Evolutionary conservation across 441 rosid species (phyloP).

Genomic region (Syzygium malaccense): DNA sequence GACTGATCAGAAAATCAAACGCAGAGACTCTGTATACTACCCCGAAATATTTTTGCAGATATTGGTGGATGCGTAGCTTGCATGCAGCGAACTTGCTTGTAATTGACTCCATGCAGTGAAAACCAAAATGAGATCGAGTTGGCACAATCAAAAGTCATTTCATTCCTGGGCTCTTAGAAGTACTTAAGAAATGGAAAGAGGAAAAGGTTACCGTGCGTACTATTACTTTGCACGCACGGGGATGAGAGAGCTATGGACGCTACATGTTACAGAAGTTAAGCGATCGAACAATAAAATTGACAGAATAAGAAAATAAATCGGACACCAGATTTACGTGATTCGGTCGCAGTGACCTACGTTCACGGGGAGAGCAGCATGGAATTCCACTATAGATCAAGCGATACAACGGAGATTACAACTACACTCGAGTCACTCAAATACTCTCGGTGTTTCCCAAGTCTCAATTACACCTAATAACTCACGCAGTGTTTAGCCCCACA

Average conservation of each 20-base stretch:
- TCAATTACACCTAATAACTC: too few relatives aligned
- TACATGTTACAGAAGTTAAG: too few relatives aligned
- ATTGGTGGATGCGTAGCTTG: neutral
- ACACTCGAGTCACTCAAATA: too few relatives aligned
- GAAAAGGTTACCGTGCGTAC: neutral
- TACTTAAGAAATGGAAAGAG: neutral
- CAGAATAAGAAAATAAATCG: too few relatives aligned
- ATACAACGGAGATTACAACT: too few relatives aligned
- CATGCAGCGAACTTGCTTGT: neutral
- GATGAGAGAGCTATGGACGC: neutral
- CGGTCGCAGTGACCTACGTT: too few relatives aligned
- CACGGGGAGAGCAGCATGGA: too few relatives aligned
- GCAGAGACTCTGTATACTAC: neutral
- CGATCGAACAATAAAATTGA: too few relatives aligned
- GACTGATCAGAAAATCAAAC: neutral
- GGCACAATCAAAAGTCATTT: neutral
- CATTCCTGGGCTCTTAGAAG: neutral
- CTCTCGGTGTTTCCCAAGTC: too few relatives aligned
- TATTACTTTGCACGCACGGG: neutral
- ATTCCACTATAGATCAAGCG: too few relatives aligned
- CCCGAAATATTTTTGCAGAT: neutral
- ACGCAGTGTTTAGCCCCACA: too few relatives aligned
- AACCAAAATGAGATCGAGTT: neutral
- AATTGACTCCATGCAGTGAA: neutral
- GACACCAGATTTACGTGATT: too few relatives aligned